Percentiles rank a stretch among this genome's conserved stretches.
Conservation (phyloP, 768 basidiomycete genomes). For the Mycena kentingensis region DNA sequence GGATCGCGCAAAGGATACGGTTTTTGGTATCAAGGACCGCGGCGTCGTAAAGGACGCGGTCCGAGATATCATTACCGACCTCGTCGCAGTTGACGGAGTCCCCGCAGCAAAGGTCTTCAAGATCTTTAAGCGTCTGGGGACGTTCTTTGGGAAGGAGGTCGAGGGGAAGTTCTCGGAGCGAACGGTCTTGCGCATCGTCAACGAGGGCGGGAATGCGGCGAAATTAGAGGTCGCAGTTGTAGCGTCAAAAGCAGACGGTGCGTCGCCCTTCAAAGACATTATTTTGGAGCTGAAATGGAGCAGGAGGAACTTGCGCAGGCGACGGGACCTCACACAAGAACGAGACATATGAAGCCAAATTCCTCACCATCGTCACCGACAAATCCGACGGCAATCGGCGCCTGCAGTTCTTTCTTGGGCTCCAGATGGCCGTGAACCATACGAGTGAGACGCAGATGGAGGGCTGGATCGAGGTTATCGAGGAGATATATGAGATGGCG, state of each 20-base stretch:
- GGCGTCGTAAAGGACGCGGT: constrained; percentile 4
- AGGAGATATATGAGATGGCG: neutral
- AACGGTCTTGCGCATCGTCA: neutral
- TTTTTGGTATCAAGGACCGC: constrained; percentile 13
- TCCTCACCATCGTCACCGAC: constrained; percentile 8
- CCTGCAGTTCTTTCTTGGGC: neutral
- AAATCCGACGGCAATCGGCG: neutral
- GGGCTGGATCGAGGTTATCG: constrained; percentile 20
- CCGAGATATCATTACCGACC: constrained; percentile 6
- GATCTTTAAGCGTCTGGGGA: constrained; percentile 1
- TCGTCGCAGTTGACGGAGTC: constrained; percentile 8
- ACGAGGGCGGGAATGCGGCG: constrained; percentile 6
- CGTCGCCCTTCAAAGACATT: neutral
- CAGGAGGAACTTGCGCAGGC: constrained; percentile 18
- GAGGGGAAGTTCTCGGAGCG: neutral
- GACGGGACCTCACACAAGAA: constrained; percentile 26
- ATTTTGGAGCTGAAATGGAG: neutral
- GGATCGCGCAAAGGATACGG: too few species aligned
- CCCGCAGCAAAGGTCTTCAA: constrained; percentile 3
- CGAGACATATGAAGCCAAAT: constrained; percentile 14
- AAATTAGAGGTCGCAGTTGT: constrained; percentile 7
- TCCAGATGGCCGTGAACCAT: constrained; percentile 18
- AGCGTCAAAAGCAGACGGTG: constrained; percentile 1
- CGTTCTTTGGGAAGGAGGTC: neutral
- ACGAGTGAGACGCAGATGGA: constrained; percentile 26